A percentile compares a stretch with the other conserved stretches of the same genome.
Evolutionary conservation across 2,329 filamentous ascomycete genomes (phyloP).

Genomic region (Scedosporium minutisporum): DNA sequence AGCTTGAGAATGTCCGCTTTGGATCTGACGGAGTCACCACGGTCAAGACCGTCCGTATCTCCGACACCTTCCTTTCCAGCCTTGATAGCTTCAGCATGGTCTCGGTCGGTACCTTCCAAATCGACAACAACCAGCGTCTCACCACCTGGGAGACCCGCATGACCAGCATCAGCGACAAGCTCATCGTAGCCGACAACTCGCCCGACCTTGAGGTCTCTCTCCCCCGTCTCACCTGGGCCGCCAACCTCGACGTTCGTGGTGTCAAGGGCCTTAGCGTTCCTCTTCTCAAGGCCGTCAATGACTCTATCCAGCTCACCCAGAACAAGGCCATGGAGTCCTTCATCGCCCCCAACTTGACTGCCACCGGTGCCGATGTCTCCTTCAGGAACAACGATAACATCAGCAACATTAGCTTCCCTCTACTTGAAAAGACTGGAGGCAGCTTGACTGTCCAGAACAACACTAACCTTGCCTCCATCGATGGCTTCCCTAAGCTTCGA

Average conservation of each 20-base stretch:
- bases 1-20: constrained; percentile 39
- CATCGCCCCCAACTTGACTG: constrained; percentile 60
- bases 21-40: constrained; percentile 50
- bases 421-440: constrained; percentile 60
- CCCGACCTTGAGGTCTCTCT: constrained; percentile 60
- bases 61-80: constrained; percentile 74
- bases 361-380: constrained; percentile 49
- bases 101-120: constrained; percentile 61
- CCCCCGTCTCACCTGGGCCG: constrained; percentile 60
- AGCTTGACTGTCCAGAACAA: constrained; percentile 87
- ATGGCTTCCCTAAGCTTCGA: constrained; percentile 58
- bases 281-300: constrained; percentile 61
- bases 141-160: constrained; percentile 68
- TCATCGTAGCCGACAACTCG: constrained; percentile 76
- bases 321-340: constrained; percentile 57
- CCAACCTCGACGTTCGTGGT: constrained; percentile 54
- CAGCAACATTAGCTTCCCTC: constrained; percentile 66
- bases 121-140: constrained; percentile 86
- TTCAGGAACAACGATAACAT: constrained; percentile 54
- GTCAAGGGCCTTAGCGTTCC: constrained; percentile 66
- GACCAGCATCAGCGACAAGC: constrained; percentile 58
- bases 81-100: constrained; percentile 74
- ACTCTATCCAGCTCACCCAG: constrained; percentile 74
- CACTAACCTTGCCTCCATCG: constrained; percentile 57
- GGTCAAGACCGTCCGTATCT: constrained; percentile 61